Conservation (phyloP, 2,329 filamentous ascomycete genomes). For the Alternaria metachromatica region DNA sequence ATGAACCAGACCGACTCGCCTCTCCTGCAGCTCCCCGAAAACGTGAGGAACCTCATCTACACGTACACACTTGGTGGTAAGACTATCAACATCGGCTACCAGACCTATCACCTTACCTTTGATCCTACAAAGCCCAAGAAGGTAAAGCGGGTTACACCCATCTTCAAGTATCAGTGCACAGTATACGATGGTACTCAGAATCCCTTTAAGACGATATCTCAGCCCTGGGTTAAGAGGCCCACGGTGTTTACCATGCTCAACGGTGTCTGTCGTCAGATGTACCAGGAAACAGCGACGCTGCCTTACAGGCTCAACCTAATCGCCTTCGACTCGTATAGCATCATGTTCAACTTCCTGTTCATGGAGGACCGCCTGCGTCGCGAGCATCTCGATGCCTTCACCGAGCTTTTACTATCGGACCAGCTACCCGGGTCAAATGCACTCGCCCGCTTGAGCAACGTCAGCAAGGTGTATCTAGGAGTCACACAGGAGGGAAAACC, state of each 20-base stretch:
- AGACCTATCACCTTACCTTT: conserved; percentile 23
- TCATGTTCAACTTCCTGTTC: conserved; percentile 39
- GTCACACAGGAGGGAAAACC: neutral
- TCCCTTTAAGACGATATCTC: conserved; percentile 12
- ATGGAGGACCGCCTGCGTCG: conserved; percentile 28
- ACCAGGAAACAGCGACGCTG: conserved; percentile 35
- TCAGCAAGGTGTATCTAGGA: conserved; percentile 27
- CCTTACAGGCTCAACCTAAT: conserved; percentile 35
- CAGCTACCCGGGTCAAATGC: conserved; percentile 23
- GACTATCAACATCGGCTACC: conserved; percentile 33
- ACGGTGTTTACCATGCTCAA: conserved; percentile 30
- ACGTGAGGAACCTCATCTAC: conserved; percentile 33
- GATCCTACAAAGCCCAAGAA: neutral
- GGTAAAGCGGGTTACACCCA: conserved; percentile 6
- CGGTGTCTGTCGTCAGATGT: conserved; percentile 37
- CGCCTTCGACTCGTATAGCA: conserved; percentile 27
- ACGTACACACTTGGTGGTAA: conserved; percentile 29
- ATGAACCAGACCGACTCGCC: conserved; percentile 32
- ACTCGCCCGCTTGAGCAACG: conserved; percentile 25
- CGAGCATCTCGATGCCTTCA: conserved; percentile 30
- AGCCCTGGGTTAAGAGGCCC: conserved; percentile 6
- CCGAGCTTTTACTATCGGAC: conserved; percentile 21
- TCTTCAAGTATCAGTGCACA: conserved; percentile 33
- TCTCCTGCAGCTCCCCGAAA: conserved; percentile 32
- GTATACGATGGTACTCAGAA: conserved; percentile 18